Base-by-base conservation (phyloP, 371 early-diverging fungal genomes). In the Circinella umbellata region DNA sequence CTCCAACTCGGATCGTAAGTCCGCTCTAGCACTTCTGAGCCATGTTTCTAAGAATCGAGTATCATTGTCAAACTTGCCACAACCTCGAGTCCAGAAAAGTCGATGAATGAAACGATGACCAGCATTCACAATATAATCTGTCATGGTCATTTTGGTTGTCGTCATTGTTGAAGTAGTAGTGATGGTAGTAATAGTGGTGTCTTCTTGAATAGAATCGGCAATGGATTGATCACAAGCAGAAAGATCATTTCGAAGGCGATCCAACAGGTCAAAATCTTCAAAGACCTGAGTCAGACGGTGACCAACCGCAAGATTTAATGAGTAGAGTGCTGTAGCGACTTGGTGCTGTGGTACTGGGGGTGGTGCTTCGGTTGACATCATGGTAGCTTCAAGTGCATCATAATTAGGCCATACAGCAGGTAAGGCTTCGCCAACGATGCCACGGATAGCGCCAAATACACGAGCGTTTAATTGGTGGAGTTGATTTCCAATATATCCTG, bases 401-500 rank as follows among this genome's bases (percentile, higher is more conserved):
- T 69, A 55, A 17, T 63, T 49, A 7, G 69, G 69, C 69, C 69
- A 69, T 15, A 69, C 20, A 38, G 63, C 68, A 9, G 67, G 69
- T 39, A 74, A 49, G 13, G 63, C 48, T 54, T 61, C 66, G 7
- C 53, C 61, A 1, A 74, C 49, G 9, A 62, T 48, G 10, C 64
- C 64, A 11, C 47, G 49, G 49, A 74, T 39, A 2, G 60, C 59
- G 4, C 49, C 64, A 49, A 61, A 64, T 35, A 74, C 68, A 14
- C 53, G 53, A 9, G 46, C 49, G 53, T 70, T 64, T 47, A 69
- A 49, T 64, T 67, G 68, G 27, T 68, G 70, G 17, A 74, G 18
- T 34, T 74, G 69, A n/a, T 67, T n/a, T 18, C 70, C 74, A 64
- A 74, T 69, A 48, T 67, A 70, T 34, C 65, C 64, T 18, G 74